Evolutionary conservation across 495 filamentous ascomycete genomes (phyloP), one percentile per base, ranked within the genome.

Genomic region (Aspergillus sclerotiicarbonarius): DNA sequence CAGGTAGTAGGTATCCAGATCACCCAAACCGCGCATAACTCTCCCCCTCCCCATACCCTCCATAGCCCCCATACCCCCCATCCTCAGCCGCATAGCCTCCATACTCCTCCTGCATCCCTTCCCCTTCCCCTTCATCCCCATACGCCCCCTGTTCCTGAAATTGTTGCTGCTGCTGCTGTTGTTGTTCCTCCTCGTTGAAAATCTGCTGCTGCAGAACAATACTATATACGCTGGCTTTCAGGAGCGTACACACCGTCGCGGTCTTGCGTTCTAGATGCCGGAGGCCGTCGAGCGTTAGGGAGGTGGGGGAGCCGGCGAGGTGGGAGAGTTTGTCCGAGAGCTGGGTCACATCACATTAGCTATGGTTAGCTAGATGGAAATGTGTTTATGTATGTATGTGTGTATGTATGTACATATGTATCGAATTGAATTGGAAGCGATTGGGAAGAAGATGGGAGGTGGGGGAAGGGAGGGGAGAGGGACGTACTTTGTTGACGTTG

Each of bases 201-300:
- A 95, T 94, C 83, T 97, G 89, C 79, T 97, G 91, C 81, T 98
- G 91, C 77, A 98, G 71, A 62, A 98, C 92, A 78, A 98, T 97
- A 69, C 89, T 94, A 72, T 98, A 98, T 50, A 98, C 94, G 73
- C 93, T 97, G 32, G 94, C 93, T 78, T 98, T 98, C 67, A 98
- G 80, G 68, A 97, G 68, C 57, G 94, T 98, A 72, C 93, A 96
- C 32, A 97, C 94, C 39, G 95, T 78, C 46, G 89, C 90, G 21
- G 91, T 96, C 81, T 98, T 96, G 61, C 94, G 81, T 76, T 98
- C 94, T 51, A 98, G 80, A 33, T 90, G 83, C 47, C 94, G 78
- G 59, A 98, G 74, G n/a, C 87, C 85, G 69, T 98, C 93, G 33
- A 76, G 62, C 25, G 69, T 75, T 61, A 79, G 62, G 18, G 70